A percentile compares a stretch with the other conserved stretches of the same genome.
Evolutionary conservation across 345 rosid species (phyloP).

Genomic region (Gynandropsis gynandra): DNA sequence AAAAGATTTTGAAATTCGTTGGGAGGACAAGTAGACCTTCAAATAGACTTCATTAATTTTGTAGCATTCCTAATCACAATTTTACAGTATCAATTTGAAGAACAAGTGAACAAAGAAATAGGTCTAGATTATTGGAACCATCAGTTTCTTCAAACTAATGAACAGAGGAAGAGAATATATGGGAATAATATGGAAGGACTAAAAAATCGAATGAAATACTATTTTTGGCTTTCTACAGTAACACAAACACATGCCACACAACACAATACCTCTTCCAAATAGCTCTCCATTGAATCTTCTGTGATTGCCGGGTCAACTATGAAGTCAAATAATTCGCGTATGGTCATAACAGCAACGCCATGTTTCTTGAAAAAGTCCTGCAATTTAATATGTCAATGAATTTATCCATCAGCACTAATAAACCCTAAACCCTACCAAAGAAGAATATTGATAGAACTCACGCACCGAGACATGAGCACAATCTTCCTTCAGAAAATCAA

Average conservation of each 20-base stretch:
- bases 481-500: conserved; percentile 90
- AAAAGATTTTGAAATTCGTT: background rate
- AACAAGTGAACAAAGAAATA: too few species aligned
- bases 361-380: conserved; percentile 89
- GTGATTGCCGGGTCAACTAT: conserved; percentile 79
- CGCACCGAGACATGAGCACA: conserved; percentile 92
- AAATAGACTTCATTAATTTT: background rate
- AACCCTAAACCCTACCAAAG: background rate
- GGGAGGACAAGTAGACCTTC: too few species aligned
- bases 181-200: background rate
- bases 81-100: too few species aligned
- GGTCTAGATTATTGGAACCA: too few species aligned
- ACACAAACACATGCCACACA: too few species aligned
- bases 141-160: too few species aligned
- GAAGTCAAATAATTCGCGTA: conserved; percentile 90
- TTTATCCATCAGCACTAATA: conserved; percentile 5
- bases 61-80: background rate
- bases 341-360: conserved; percentile 94
- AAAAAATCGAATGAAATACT: too few species aligned
- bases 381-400: background rate
- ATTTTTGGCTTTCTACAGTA: too few species aligned
- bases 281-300: conserved; percentile 68
- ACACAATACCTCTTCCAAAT: conserved; percentile 69
- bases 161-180: background rate
- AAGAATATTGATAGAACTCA: conserved; percentile 3